phyloP scores from a whole-genome alignment of 176 grass and related monocot species.

The Triticum dicoccoides region DNA sequence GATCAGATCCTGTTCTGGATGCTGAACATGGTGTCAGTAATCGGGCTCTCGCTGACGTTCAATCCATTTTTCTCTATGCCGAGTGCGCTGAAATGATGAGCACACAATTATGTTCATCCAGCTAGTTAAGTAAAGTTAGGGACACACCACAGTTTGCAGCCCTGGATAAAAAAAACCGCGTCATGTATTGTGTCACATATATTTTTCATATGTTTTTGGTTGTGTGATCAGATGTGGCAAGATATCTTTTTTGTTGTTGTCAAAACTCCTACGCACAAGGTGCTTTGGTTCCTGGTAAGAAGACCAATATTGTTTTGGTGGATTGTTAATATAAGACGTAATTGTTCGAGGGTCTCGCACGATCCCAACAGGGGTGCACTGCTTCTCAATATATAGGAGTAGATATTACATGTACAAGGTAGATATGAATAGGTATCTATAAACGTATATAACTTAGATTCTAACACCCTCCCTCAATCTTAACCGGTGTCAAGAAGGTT shows the following conservation, averaged over 20 bases:
- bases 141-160: not conserved
- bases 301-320: not conserved
- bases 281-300: not conserved
- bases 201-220: not conserved
- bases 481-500: no score
- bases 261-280: not conserved
- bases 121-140: not conserved
- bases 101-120: constrained; percentile 8
- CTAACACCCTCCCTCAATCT: no score
- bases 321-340: not conserved
- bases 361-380: no score
- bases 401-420: no score
- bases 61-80: constrained; percentile 46
- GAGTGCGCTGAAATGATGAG: not conserved
- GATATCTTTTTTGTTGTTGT: not conserved
- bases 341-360: no score
- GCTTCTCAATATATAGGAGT: no score
- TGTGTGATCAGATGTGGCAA: not conserved
- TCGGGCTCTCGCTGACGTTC: constrained; percentile 44
- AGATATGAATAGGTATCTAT: no score
- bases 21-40: constrained; percentile 42
- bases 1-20: constrained; percentile 63
- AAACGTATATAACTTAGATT: no score
- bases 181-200: not conserved
- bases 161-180: constrained; percentile 4